A percentile compares a stretch with the other conserved stretches of the same genome.
phyloP scores from a whole-genome alignment of 140 eudicot species.

The Senecio squalidus region DNA sequence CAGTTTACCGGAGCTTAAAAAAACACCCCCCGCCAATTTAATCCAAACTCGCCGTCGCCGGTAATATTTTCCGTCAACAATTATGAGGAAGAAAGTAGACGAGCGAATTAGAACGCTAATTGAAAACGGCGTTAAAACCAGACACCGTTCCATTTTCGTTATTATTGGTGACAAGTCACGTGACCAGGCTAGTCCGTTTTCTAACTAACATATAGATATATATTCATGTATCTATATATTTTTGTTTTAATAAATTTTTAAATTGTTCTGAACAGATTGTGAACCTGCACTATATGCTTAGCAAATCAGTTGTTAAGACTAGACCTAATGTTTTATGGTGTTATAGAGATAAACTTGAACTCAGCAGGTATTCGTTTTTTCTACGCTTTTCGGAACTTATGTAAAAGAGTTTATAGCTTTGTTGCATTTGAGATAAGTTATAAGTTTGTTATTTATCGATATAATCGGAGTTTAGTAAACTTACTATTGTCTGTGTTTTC shows the following conservation, averaged over 20 bases:
- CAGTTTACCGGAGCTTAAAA: constrained; percentile 10
- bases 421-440: too few species aligned
- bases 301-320: constrained; percentile 57
- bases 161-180: constrained; percentile 88
- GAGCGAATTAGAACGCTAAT: constrained; percentile 84
- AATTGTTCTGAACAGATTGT: constrained; percentile 52
- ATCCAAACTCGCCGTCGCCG: constrained; percentile 22
- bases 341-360: constrained; percentile 74
- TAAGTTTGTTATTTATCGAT: too few species aligned
- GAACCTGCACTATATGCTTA: constrained; percentile 70
- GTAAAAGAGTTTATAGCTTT: too few species aligned
- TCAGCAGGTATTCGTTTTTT: constrained; percentile 59
- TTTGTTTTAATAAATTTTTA: background rate
- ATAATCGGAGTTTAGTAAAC: background rate
- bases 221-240: background rate
- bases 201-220: background rate
- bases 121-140: constrained; percentile 77
- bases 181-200: constrained; percentile 47
- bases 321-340: constrained; percentile 84
- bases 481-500: background rate
- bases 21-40: constrained; percentile 13
- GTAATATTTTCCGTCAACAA: background rate
- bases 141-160: constrained; percentile 88
- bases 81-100: constrained; percentile 88
- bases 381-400: background rate